Evolutionary conservation across 257 asterid genomes (phyloP).

Genomic region (Datura wrightii): DNA sequence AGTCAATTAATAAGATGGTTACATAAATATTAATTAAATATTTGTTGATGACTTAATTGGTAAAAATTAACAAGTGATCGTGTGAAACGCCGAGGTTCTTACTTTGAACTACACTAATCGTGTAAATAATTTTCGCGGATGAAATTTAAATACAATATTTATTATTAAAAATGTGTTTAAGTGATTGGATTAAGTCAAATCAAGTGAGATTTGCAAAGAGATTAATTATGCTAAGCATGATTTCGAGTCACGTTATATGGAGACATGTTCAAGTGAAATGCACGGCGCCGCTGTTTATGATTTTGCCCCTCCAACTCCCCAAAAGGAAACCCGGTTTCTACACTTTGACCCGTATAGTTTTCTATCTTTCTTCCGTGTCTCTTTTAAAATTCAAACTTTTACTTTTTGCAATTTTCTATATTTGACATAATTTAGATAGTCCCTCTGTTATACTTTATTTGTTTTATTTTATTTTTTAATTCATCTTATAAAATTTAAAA

Average conservation of each 20-base stretch:
- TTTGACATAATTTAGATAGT: no score
- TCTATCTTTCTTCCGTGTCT: no score
- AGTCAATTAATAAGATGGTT: neutral
- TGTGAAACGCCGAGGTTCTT: neutral
- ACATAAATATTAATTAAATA: neutral
- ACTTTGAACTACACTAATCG: neutral
- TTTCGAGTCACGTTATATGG: constrained; percentile 31
- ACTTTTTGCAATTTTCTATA: no score
- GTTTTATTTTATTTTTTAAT: no score
- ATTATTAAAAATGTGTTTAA: neutral
- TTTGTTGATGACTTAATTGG: neutral
- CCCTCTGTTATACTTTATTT: no score
- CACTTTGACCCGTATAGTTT: neutral
- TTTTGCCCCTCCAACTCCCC: neutral
- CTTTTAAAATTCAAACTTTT: no score
- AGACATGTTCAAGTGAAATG: constrained; percentile 34
- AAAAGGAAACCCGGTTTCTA: neutral
- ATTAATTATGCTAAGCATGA: constrained; percentile 23
- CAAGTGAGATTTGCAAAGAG: constrained; percentile 36
- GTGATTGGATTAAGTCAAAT: constrained; percentile 20
- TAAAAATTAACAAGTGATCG: neutral
- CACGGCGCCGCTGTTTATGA: neutral
- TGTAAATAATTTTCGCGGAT: no score
- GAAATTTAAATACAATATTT: no score
- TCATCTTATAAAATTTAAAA: no score